A percentile compares a stretch with the other conserved stretches of the same genome.
Evolutionary conservation across 2,329 filamentous ascomycete species (phyloP).

Genomic region (Cytospora piceicola): DNA sequence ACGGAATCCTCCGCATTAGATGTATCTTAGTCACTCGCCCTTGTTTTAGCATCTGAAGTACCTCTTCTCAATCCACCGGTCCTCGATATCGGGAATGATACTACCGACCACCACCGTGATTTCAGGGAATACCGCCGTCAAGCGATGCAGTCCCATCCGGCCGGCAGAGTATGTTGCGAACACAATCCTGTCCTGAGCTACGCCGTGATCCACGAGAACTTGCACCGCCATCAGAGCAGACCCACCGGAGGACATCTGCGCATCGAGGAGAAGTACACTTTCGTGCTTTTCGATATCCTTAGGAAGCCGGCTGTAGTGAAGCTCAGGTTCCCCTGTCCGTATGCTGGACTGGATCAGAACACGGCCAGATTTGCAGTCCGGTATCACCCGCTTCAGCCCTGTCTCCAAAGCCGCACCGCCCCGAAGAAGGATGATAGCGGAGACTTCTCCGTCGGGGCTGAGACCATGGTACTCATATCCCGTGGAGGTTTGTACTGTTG

Average conservation of each 20-base stretch:
- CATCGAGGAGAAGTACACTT: constrained; percentile 84
- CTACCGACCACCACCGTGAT: constrained; percentile 85
- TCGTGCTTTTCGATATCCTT: constrained; percentile 73
- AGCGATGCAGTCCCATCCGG: constrained; percentile 77
- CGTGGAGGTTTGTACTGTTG: constrained; percentile 71
- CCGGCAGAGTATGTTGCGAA: constrained; percentile 93
- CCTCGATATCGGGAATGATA: constrained; percentile 79
- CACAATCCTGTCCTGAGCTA: constrained; percentile 81
- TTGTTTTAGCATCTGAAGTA: constrained; percentile 81
- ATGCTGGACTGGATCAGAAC: constrained; percentile 89
- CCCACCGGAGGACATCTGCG: constrained; percentile 93
- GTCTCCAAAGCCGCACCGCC: constrained; percentile 89
- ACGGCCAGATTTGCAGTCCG: constrained; percentile 87
- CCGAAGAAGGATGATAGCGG: constrained; percentile 85
- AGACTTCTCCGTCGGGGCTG: constrained; percentile 71
- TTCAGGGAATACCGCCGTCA: constrained; percentile 86
- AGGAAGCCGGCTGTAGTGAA: constrained; percentile 86
- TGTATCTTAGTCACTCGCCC: neutral
- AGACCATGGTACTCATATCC: constrained; percentile 74
- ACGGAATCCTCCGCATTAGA: neutral
- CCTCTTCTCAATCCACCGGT: constrained; percentile 85
- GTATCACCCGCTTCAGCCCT: constrained; percentile 85
- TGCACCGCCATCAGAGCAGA: constrained; percentile 90
- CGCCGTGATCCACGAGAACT: constrained; percentile 93
- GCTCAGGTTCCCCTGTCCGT: constrained; percentile 84